These are phyloP conservation scores for Microcyclospora pomicola DNA, from an alignment of 2,329 filamentous ascomycete species.

Conservation along the genomic window DNA sequence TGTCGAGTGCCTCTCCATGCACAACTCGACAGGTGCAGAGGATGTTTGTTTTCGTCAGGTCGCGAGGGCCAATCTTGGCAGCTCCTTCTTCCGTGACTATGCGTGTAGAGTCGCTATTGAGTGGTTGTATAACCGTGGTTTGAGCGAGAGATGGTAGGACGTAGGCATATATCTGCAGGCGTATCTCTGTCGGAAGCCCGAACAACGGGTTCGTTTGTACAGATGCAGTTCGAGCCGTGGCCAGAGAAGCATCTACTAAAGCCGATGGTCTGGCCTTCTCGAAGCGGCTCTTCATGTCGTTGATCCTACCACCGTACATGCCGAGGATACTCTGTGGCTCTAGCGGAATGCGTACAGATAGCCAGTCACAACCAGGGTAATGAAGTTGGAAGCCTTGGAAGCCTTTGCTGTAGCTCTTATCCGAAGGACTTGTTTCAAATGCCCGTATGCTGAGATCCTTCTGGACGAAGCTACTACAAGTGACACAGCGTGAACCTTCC, in stretches of 20 bases:
- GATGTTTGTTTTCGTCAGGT: slow-evolving; percentile 30
- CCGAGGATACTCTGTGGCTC: slow-evolving; percentile 9
- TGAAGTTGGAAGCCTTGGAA: slow-evolving; percentile 12
- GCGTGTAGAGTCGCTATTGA: slow-evolving; percentile 15
- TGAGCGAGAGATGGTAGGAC: slow-evolving; percentile 21
- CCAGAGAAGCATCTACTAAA: not conserved
- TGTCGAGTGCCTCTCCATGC: slow-evolving; percentile 28
- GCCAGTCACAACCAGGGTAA: slow-evolving; percentile 10
- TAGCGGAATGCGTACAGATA: slow-evolving; percentile 16
- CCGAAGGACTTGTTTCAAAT: not conserved
- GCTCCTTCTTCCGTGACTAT: slow-evolving; percentile 13
- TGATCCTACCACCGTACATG: slow-evolving; percentile 4
- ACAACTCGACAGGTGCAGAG: slow-evolving; percentile 29
- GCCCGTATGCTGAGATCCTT: slow-evolving; percentile 12
- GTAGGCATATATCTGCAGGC: slow-evolving; percentile 41
- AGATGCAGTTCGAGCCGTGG: not conserved
- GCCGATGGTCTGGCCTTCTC: slow-evolving; percentile 2
- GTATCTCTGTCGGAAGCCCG: slow-evolving; percentile 45
- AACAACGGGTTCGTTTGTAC: slow-evolving; percentile 21
- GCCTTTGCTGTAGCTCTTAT: too few species aligned
- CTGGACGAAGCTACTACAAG: slow-evolving; percentile 16
- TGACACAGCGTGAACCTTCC: slow-evolving; percentile 17
- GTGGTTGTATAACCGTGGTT: slow-evolving; percentile 12
- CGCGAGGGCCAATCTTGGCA: slow-evolving; percentile 12
- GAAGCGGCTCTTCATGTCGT: slow-evolving; percentile 6